Percentiles rank a stretch among this genome's conserved stretches.
phyloP scores from a whole-genome alignment of 495 filamentous ascomycete genomes.

The Xylaria cubensis region DNA sequence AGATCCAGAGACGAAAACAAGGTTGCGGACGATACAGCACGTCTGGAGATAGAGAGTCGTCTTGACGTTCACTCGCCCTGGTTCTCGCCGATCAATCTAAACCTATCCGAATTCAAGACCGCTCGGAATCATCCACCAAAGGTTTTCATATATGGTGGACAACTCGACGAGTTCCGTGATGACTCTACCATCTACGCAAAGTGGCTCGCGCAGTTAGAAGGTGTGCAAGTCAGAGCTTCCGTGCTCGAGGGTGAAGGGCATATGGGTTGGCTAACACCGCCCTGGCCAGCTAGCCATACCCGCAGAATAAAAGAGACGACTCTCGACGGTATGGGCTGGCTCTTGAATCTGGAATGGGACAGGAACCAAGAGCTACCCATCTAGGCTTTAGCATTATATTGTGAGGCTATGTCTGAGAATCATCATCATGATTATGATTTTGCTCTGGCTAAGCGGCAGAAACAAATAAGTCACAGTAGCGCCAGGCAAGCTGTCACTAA shows the following conservation, averaged over 20 bases:
- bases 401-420: neutral
- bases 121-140: constrained; percentile 6
- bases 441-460: too few species aligned
- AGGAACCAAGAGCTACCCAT: neutral
- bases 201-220: constrained; percentile 14
- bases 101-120: neutral
- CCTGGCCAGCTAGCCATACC: neutral
- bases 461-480: too few species aligned
- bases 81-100: constrained; percentile 11
- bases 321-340: constrained; percentile 12
- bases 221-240: constrained; percentile 7
- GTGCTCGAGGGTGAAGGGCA: constrained; percentile 1
- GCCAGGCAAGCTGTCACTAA: too few species aligned
- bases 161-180: constrained; percentile 22
- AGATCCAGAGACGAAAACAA: constrained; percentile 17
- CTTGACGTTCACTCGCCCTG: constrained; percentile 6
- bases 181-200: constrained; percentile 23
- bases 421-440: too few species aligned
- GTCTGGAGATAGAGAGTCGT: constrained; percentile 2
- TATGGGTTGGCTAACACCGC: neutral
- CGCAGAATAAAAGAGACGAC: neutral
- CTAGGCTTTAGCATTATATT: neutral
- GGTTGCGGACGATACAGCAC: neutral
- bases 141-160: constrained; percentile 16
- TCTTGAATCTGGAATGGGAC: constrained; percentile 15